phyloP scores from a whole-genome alignment of 768 basidiomycete species.

The Cystobasidium ongulense region DNA sequence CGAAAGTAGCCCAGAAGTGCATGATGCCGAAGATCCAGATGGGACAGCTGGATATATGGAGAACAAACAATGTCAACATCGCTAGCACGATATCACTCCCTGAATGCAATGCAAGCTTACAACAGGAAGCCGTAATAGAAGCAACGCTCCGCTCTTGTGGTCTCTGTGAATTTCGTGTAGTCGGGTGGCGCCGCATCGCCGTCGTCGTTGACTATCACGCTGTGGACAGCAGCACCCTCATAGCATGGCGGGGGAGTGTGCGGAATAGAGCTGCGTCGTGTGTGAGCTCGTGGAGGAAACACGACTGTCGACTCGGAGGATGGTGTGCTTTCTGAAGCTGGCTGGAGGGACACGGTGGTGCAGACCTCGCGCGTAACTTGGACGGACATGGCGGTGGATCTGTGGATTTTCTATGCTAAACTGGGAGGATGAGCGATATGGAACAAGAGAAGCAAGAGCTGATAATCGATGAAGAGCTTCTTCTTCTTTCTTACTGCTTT shows the following conservation, averaged over 20 bases:
- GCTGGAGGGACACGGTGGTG: background rate
- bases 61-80: background rate
- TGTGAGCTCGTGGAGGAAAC: background rate
- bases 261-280: background rate
- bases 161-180: background rate
- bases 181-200: background rate
- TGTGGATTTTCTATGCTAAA: too few relatives aligned
- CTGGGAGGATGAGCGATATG: background rate
- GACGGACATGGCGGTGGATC: background rate
- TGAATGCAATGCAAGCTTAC: background rate
- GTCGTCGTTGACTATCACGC: background rate
- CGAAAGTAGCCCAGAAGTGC: background rate
- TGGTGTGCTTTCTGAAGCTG: background rate
- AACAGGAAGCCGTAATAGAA: conserved; percentile 26
- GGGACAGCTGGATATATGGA: background rate
- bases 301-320: background rate
- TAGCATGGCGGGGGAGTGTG: background rate
- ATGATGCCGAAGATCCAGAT: conserved; percentile 29
- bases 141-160: conserved; percentile 19
- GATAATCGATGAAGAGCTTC: background rate
- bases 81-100: background rate
- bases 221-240: background rate
- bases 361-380: background rate
- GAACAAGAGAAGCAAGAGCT: background rate
- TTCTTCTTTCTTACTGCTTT: background rate